Base-by-base conservation (phyloP, 495 filamentous ascomycete species). In the Neurospora discreta region DNA sequence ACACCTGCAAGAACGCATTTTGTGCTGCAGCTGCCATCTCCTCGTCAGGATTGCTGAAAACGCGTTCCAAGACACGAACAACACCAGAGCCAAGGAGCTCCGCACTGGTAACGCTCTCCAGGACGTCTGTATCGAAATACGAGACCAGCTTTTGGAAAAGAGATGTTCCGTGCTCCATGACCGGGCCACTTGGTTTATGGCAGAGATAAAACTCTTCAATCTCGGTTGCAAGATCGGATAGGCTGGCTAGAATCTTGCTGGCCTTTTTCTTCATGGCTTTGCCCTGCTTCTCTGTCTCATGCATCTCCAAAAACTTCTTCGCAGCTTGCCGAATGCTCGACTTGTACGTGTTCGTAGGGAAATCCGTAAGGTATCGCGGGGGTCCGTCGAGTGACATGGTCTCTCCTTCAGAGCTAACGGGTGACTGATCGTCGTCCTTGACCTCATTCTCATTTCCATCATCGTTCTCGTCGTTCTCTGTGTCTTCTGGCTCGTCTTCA, bases 31-130 rank as follows among this genome's bases (percentile, higher is more conserved):
- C 83, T 39, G 86, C 86, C 33, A 87, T 74, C 18, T 81, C 76
- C 70, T 86, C 83, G 72, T 87, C 86, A 0, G 86, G 85, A 74
- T 92, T 90, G 74, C 88, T 90, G 74, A 99, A 94, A 33, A 97
- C 87, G 36, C 92, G 86, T 30, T 98, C 86, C 26, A 99, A 83
- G 15, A 92, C 89, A 41, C 92, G 86, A 36, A 98, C 93, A 70
- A 99, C 88, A 30, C 92, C 91, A 9, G 96, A 98, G 70, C 90
- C 93, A 16, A 98, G 88, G 36, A 99, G 81, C 77, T 99, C 96
- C 18, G 94, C 92, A 80, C 96, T 99, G n/a, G 96, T 98, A 41
- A 98, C 94, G 70, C 93, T 97, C 79, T 97, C 90, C 72, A 98
- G 78, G 30, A 88, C 84, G 79, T 97, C 92, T 3, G 91, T 90